Evolutionary conservation across 1,139 yeast genomes (phyloP).

Genomic region (Magnusiomyces tetraspermus): DNA sequence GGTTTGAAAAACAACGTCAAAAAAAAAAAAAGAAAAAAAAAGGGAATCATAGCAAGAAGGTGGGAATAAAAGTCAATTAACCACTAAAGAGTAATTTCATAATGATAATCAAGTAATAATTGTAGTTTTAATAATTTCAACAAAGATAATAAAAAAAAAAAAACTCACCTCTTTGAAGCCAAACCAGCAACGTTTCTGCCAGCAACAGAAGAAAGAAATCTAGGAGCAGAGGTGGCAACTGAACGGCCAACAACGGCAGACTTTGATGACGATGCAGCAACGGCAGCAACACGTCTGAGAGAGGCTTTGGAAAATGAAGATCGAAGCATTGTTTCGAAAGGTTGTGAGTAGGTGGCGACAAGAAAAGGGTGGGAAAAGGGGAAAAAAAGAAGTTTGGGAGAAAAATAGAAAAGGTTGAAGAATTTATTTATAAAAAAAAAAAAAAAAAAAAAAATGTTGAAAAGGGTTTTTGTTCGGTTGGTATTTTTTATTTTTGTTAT

Average conservation of each 20-base stretch:
- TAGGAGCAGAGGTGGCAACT: slow-evolving; percentile 8
- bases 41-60: background rate
- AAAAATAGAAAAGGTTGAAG: background rate
- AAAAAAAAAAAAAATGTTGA: background rate
- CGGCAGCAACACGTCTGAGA: slow-evolving; percentile 10
- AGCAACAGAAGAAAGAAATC: slow-evolving; percentile 9
- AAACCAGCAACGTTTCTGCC: slow-evolving; percentile 5
- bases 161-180: slow-evolving; percentile 6
- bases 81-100: background rate
- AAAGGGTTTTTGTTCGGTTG: no score
- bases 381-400: background rate
- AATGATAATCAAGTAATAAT: no score
- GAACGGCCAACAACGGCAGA: slow-evolving; percentile 8
- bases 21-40: background rate
- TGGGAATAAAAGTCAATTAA: background rate
- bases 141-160: background rate
- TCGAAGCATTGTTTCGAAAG: slow-evolving; percentile 14
- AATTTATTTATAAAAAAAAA: background rate
- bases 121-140: background rate
- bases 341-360: background rate
- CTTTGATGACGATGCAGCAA: slow-evolving; percentile 7
- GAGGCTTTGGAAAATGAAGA: slow-evolving; percentile 9
- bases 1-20: slow-evolving; percentile 3
- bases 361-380: background rate
- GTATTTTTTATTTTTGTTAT: no score